Conservation (phyloP, 2,329 filamentous ascomycete genomes). For the Aplosporella prunicola region DNA sequence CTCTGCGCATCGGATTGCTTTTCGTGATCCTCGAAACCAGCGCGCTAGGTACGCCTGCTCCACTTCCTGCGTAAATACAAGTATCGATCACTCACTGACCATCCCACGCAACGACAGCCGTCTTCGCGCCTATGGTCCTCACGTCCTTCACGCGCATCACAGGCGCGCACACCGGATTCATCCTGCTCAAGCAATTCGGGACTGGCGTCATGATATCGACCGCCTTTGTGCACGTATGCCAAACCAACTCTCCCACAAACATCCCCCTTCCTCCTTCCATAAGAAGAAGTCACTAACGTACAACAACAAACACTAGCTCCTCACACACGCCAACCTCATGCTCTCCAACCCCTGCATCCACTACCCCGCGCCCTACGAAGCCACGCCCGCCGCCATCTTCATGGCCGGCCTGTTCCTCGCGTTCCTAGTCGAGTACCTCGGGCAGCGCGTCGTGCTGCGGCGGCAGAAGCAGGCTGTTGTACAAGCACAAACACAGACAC, state of each 20-base stretch:
- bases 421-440: constrained; percentile 60
- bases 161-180: constrained; percentile 43
- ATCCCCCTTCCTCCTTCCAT: not conserved
- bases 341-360: constrained; percentile 62
- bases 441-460: constrained; percentile 47
- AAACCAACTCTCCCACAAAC: not conserved
- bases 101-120: constrained; percentile 19
- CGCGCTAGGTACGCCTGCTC: constrained; percentile 42
- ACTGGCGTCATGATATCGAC: constrained; percentile 65
- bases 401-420: constrained; percentile 67
- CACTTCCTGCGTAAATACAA: too few species aligned
- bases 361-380: constrained; percentile 53
- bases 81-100: not conserved
- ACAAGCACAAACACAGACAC: too few species aligned
- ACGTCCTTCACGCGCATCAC: constrained; percentile 47
- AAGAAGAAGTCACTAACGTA: not conserved
- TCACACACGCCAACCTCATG: constrained; percentile 64
- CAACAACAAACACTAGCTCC: constrained; percentile 42
- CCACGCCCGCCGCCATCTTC: constrained; percentile 58
- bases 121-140: constrained; percentile 58
- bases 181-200: constrained; percentile 61
- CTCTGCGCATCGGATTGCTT: constrained; percentile 58
- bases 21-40: constrained; percentile 65
- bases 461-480: too few species aligned
- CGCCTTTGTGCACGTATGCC: constrained; percentile 54